A percentile compares a stretch with the other conserved stretches of the same genome.
Conservation (phyloP, 2,329 filamentous ascomycete species). For the Alternaria sp. region DNA sequence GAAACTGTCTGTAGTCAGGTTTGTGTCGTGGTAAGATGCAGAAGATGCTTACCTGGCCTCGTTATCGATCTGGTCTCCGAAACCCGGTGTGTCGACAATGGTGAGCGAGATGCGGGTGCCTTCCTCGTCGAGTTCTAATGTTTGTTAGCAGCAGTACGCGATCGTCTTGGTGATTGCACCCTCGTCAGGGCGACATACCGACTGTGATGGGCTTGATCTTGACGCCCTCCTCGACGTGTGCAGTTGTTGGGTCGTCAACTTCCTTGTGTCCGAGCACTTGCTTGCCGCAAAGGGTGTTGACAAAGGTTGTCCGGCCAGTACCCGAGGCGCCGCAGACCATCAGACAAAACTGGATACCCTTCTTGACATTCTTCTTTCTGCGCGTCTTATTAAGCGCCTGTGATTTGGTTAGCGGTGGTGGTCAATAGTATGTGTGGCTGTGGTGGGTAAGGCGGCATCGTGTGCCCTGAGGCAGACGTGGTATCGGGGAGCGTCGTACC, state of each 20-base stretch:
- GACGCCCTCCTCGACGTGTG: conserved; percentile 94
- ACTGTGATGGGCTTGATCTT: conserved; percentile 99
- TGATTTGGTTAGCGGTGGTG: conserved; percentile 38
- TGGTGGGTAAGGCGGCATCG: conserved; percentile 27
- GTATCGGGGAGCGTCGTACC: conserved; percentile 43
- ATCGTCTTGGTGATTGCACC: background rate
- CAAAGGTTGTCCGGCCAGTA: conserved; percentile 97
- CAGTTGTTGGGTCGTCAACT: conserved; percentile 84
- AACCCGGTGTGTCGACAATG: conserved; percentile 97
- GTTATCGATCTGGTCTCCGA: conserved; percentile 99
- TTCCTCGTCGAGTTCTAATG: conserved; percentile 87
- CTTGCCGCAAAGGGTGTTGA: conserved; percentile 98
- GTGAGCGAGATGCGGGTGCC: conserved; percentile 97
- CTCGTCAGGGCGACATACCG: conserved; percentile 65
- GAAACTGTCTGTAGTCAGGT: conserved; percentile 69
- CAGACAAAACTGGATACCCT: conserved; percentile 99
- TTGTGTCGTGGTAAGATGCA: background rate
- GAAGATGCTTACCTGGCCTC: conserved; percentile 78
- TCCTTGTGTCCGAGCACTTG: conserved; percentile 91
- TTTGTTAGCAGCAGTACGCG: conserved; percentile 16
- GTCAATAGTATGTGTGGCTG: conserved; percentile 26
- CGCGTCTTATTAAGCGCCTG: conserved; percentile 80
- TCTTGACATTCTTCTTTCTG: conserved; percentile 99
- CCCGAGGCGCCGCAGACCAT: conserved; percentile 99
- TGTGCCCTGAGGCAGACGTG: conserved; percentile 35